Conservation (phyloP, 2,329 filamentous ascomycete genomes). For the Exophiala dermatitidis region DNA sequence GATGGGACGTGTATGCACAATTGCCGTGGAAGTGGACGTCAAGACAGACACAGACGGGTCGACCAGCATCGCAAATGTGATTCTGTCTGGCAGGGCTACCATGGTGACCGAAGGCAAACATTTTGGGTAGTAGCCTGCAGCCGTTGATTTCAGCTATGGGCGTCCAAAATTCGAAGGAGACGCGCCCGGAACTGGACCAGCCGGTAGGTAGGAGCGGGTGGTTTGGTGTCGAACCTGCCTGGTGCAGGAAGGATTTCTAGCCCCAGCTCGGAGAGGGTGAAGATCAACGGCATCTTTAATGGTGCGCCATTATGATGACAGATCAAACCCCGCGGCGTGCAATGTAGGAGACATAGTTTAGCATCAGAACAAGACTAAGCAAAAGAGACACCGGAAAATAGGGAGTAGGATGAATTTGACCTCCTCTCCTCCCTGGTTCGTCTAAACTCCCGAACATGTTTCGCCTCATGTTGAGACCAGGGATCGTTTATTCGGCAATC, state of each 20-base stretch:
- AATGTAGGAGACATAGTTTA: neutral
- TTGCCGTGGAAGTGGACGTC: constrained; percentile 35
- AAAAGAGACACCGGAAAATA: neutral
- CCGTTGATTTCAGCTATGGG: neutral
- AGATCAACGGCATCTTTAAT: neutral
- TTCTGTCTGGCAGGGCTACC: constrained; percentile 39
- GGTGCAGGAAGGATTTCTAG: no score
- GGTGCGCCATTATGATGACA: neutral
- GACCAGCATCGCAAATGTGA: constrained; percentile 41
- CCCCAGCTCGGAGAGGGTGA: no score
- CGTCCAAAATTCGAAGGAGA: neutral
- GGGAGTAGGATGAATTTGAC: neutral
- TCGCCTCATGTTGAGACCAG: constrained; percentile 22
- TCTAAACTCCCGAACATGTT: neutral
- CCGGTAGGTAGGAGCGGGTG: neutral
- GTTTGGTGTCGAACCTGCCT: no score
- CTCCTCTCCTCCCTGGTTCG: neutral
- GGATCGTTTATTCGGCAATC: constrained; percentile 12
- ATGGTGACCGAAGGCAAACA: constrained; percentile 42
- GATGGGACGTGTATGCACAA: constrained; percentile 50
- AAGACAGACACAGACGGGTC: constrained; percentile 39
- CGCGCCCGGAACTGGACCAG: neutral
- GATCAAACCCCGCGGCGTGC: neutral
- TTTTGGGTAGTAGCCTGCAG: constrained; percentile 24
- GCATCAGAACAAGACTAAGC: neutral